A percentile compares a stretch with the other conserved stretches of the same genome.
These are phyloP conservation scores for Bruguiera hainesii DNA, from an alignment of 441 rosid species.

Conservation along the genomic window DNA sequence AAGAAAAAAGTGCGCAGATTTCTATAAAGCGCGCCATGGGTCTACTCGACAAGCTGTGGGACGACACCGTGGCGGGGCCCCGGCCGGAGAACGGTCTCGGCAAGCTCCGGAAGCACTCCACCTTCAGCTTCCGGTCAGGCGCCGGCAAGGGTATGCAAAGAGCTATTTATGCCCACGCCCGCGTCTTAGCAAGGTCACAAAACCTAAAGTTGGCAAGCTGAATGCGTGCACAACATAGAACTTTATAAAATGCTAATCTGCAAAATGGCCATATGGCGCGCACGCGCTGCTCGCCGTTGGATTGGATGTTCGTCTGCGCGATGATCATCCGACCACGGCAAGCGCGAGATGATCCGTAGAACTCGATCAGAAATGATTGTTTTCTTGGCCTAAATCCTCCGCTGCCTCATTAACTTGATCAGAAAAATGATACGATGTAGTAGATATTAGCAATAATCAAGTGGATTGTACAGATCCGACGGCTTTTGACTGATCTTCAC, in stretches of 20 bases:
- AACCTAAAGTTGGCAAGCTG: background rate
- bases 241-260: background rate
- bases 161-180: background rate
- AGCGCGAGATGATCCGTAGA: no score
- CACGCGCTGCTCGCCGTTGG: no score
- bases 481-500: background rate
- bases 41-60: slow-evolving; percentile 91
- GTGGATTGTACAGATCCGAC: background rate
- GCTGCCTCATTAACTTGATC: no score
- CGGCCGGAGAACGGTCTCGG: slow-evolving; percentile 88
- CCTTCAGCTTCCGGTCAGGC: slow-evolving; percentile 59
- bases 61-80: slow-evolving; percentile 96
- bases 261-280: no score
- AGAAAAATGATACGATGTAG: no score
- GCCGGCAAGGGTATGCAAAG: slow-evolving; percentile 80
- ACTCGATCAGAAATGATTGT: no score
- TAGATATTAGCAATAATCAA: background rate
- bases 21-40: slow-evolving; percentile 43
- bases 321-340: no score
- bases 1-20: background rate
- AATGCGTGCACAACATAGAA: background rate
- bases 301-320: no score
- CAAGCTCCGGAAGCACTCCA: slow-evolving; percentile 79
- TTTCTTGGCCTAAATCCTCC: no score
- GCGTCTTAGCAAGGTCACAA: background rate